phyloP scores from a whole-genome alignment of 1,139 yeast genomes.

The Blastobotrys arbuscula region DNA sequence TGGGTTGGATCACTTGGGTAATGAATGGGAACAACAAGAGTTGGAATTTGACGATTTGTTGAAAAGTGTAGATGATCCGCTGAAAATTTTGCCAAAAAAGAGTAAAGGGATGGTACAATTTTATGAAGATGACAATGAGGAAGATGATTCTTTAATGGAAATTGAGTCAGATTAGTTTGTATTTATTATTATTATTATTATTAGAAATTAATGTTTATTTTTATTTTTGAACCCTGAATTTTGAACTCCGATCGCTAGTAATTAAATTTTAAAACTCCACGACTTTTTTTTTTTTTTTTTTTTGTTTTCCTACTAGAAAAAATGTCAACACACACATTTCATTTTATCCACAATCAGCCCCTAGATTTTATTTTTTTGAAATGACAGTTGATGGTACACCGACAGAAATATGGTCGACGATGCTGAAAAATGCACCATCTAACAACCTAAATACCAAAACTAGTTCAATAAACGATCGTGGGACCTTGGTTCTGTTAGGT shows the following conservation, averaged over 20 bases:
- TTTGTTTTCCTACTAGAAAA: not conserved
- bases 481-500: conserved; percentile 21
- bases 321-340: not conserved
- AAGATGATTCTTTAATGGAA: conserved; percentile 25
- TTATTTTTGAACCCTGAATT: not conserved
- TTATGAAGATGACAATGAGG: conserved; percentile 17
- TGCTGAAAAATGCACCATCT: conserved; percentile 23
- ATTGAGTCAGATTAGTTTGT: conserved; percentile 19
- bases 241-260: no score
- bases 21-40: conserved; percentile 15
- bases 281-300: not conserved
- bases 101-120: conserved; percentile 4
- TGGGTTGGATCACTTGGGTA: conserved; percentile 13
- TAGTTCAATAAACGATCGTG: conserved; percentile 6
- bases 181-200: not conserved
- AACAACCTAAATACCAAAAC: not conserved
- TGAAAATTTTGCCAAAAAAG: not conserved
- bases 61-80: conserved; percentile 11
- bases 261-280: not conserved
- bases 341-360: no score
- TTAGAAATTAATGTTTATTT: not conserved
- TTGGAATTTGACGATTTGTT: conserved; percentile 13
- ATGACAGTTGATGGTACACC: conserved; percentile 3
- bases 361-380: no score
- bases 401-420: conserved; percentile 22